A percentile compares a stretch with the other conserved stretches of the same genome.
Evolutionary conservation across 768 basidiomycete species (phyloP).

Genomic region (Porphyrellus cyaneotinctus): DNA sequence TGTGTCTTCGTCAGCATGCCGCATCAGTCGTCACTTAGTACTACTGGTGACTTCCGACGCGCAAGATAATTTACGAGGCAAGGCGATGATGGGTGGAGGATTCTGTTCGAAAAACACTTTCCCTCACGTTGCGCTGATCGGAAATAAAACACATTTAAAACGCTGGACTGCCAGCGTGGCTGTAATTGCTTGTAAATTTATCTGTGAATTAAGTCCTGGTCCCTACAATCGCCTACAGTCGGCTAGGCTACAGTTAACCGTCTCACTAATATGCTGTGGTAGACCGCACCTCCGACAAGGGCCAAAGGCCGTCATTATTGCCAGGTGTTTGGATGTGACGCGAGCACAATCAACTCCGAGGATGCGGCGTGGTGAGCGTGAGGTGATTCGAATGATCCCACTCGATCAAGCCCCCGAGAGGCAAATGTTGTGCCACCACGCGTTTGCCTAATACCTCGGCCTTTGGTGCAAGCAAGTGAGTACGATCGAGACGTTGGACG

Average conservation of each 20-base stretch:
- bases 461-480: slow-evolving; percentile 32
- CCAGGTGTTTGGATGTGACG: slow-evolving; percentile 16
- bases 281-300: neutral
- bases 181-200: slow-evolving; percentile 11
- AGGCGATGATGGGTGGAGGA: slow-evolving; percentile 7
- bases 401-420: slow-evolving; percentile 75
- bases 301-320: slow-evolving; percentile 3
- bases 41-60: neutral
- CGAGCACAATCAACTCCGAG: slow-evolving; percentile 17
- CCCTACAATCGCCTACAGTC: neutral
- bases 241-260: neutral
- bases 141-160: neutral
- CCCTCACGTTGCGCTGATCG: neutral
- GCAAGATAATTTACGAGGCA: slow-evolving; percentile 9
- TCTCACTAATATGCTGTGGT: neutral
- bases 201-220: neutral
- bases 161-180: neutral
- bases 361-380: neutral
- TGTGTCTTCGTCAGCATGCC: slow-evolving; percentile 7
- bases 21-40: neutral
- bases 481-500: neutral
- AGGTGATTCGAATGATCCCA: slow-evolving; percentile 44
- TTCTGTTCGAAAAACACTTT: neutral
- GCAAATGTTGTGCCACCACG: slow-evolving; percentile 95
- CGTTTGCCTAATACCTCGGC: slow-evolving; percentile 91